These are phyloP conservation scores for Ajuga chamaepitys DNA, from an alignment of 257 asterid species.

Conservation along the genomic window DNA sequence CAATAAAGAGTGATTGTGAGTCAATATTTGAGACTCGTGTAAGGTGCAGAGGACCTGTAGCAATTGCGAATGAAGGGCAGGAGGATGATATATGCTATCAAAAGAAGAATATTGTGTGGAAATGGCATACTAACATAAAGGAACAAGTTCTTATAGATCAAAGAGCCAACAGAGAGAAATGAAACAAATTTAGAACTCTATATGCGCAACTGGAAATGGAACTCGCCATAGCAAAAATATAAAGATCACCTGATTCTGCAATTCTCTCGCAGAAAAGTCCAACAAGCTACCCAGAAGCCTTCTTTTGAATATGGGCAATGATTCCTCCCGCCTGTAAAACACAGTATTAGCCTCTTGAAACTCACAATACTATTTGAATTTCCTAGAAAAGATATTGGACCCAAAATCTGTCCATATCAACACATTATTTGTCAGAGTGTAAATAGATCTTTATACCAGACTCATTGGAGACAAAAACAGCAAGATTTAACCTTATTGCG, in stretches of 20 bases:
- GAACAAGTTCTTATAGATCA: neutral
- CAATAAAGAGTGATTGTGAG: conserved; percentile 3
- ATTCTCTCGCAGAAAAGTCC: conserved; percentile 93
- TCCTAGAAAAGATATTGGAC: conserved; percentile 10
- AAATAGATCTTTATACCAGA: neutral
- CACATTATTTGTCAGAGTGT: conserved; percentile 15
- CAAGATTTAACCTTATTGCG: conserved; percentile 10
- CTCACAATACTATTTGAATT: neutral
- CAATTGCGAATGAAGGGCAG: conserved; percentile 6
- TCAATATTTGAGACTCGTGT: neutral
- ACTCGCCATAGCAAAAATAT: conserved; percentile 2
- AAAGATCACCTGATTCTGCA: conserved; percentile 80
- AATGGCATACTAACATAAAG: neutral
- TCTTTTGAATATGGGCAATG: conserved; percentile 88
- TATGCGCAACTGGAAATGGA: conserved; percentile 8
- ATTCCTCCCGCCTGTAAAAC: conserved; percentile 78
- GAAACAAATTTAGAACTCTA: conserved; percentile 8
- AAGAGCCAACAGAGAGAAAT: conserved; percentile 12
- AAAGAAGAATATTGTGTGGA: conserved; percentile 3
- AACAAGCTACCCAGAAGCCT: conserved; percentile 89
- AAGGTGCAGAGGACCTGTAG: neutral
- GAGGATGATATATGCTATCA: conserved; percentile 12
- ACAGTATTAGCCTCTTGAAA: conserved; percentile 13
- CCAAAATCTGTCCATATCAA: conserved; percentile 1
- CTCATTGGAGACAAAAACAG: neutral